phyloP scores from a whole-genome alignment of 768 basidiomycete genomes.

The Suillus clintonianus region DNA sequence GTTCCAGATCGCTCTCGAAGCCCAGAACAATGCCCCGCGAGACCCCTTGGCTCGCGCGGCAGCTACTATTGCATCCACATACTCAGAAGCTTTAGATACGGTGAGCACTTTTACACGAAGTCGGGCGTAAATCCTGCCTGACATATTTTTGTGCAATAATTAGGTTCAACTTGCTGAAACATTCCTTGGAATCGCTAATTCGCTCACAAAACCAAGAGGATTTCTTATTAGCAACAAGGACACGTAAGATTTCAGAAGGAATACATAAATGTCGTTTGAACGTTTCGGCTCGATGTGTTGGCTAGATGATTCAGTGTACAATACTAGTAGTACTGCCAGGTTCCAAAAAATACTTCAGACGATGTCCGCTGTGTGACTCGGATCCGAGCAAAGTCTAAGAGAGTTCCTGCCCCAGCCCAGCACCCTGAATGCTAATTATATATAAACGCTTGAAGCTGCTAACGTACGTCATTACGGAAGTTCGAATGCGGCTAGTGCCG shows the following conservation, averaged over 20 bases:
- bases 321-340: not conserved
- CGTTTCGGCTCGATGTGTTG: not conserved
- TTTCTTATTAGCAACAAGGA: constrained; percentile 35
- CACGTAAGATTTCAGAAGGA: not conserved
- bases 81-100: constrained; percentile 51
- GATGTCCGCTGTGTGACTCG: no score
- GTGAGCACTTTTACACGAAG: constrained; percentile 28
- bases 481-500: no score
- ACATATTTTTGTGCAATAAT: not conserved
- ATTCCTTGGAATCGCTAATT: constrained; percentile 59
- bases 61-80: constrained; percentile 45
- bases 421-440: no score
- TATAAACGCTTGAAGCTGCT: no score
- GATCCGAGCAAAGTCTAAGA: no score
- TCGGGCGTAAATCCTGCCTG: not conserved
- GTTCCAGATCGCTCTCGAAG: constrained; percentile 51
- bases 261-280: not conserved
- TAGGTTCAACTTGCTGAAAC: constrained; percentile 58
- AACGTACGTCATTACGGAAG: no score
- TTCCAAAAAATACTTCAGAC: no score
- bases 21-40: constrained; percentile 44
- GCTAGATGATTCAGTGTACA: not conserved
- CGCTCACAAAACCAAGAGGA: constrained; percentile 56
- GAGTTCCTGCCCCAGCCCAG: no score
- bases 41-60: constrained; percentile 37